A percentile compares a stretch with the other conserved stretches of the same genome.
phyloP scores from a whole-genome alignment of 2,329 filamentous ascomycete species.

The Alternaria rosae region DNA sequence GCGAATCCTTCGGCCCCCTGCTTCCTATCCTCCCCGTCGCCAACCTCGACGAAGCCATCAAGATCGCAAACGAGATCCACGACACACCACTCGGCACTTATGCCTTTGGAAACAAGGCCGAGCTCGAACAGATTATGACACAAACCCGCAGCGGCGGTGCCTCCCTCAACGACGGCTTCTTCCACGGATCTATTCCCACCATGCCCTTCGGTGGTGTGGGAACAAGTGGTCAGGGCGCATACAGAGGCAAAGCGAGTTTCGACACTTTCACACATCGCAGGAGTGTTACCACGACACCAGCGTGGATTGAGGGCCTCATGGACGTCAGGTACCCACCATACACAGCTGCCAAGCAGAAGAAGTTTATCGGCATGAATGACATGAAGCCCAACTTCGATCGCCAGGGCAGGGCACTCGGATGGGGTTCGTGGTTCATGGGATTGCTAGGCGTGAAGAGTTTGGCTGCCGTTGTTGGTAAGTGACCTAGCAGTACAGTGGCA shows the following conservation, averaged over 20 bases:
- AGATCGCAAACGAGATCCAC: constrained; percentile 79
- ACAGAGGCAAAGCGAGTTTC: constrained; percentile 78
- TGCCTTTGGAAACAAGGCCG: constrained; percentile 81
- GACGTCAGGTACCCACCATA: constrained; percentile 72
- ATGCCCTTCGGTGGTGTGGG: constrained; percentile 86
- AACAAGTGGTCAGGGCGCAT: constrained; percentile 76
- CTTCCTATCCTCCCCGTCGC: constrained; percentile 82
- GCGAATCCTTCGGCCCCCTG: constrained; percentile 94
- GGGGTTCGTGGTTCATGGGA: constrained; percentile 44
- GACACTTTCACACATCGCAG: constrained; percentile 71
- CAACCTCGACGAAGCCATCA: constrained; percentile 84
- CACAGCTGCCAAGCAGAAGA: constrained; percentile 60
- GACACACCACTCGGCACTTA: constrained; percentile 85
- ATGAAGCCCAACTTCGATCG: constrained; percentile 68
- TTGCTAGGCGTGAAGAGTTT: constrained; percentile 41
- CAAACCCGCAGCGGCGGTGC: constrained; percentile 61
- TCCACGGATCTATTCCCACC: constrained; percentile 74
- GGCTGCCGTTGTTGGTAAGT: constrained; percentile 45
- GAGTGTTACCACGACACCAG: constrained; percentile 67
- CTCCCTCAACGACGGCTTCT: constrained; percentile 65
- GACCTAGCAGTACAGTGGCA: background rate
- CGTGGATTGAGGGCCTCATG: constrained; percentile 72
- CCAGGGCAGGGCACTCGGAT: constrained; percentile 53
- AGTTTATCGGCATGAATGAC: constrained; percentile 59
- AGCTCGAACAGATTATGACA: constrained; percentile 70